Conservation (phyloP, 2,329 filamentous ascomycete species). For the Alternaria burnsii region DNA sequence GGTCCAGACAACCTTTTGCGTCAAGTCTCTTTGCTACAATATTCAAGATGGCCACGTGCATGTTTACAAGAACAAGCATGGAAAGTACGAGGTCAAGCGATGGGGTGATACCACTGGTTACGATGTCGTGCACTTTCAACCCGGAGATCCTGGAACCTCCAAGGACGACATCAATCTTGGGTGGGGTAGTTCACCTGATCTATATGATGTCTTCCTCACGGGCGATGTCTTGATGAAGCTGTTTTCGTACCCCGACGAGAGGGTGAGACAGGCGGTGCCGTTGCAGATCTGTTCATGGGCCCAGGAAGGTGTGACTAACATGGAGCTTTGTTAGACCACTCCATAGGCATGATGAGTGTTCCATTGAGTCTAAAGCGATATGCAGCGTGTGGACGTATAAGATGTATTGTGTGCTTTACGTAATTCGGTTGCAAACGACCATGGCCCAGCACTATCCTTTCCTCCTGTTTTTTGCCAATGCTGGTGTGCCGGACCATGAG, state of each 20-base stretch:
- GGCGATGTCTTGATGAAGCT: conserved; percentile 1
- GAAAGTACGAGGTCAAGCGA: background rate
- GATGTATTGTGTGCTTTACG: background rate
- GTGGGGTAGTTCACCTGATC: background rate
- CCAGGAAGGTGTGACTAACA: background rate
- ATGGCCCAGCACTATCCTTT: background rate
- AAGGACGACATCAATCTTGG: background rate
- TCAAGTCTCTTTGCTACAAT: background rate
- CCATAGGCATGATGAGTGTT: background rate
- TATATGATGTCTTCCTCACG: background rate
- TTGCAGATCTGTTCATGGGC: background rate
- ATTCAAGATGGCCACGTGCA: background rate
- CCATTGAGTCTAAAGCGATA: background rate
- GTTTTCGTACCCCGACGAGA: background rate
- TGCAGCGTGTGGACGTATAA: background rate
- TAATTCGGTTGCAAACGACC: background rate
- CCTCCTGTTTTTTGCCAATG: background rate
- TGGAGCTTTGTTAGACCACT: background rate
- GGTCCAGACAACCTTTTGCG: background rate
- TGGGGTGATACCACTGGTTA: background rate
- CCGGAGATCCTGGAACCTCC: background rate
- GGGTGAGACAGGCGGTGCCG: background rate
- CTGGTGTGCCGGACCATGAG: background rate
- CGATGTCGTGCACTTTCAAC: conserved; percentile 1
- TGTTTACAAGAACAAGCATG: background rate